Percentiles rank a stretch among this genome's conserved stretches.
phyloP scores from a whole-genome alignment of 2,329 filamentous ascomycete species.

The Phialophora chinensis region DNA sequence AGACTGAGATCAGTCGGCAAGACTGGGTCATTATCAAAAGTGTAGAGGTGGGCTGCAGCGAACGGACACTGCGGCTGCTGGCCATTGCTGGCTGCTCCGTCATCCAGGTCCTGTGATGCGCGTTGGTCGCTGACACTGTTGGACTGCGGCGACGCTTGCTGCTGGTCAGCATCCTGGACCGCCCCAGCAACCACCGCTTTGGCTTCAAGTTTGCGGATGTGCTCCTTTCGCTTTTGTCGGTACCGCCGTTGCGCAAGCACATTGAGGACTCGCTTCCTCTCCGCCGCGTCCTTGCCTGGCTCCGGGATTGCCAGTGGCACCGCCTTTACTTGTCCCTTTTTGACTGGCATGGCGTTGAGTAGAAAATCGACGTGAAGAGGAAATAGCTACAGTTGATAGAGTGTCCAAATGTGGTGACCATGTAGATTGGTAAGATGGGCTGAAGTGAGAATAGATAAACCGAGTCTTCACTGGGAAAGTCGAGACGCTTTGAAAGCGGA shows the following conservation, averaged over 20 bases:
- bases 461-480: neutral
- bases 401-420: neutral
- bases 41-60: neutral
- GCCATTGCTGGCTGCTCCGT: neutral
- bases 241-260: constrained; percentile 63
- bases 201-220: constrained; percentile 41
- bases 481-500: neutral
- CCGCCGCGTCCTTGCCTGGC: constrained; percentile 58
- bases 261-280: constrained; percentile 61
- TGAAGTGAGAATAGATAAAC: neutral
- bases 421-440: neutral
- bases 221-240: constrained; percentile 42
- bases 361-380: neutral
- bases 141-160: neutral
- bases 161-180: neutral
- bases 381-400: neutral
- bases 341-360: constrained; percentile 1
- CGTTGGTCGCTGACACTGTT: neutral
- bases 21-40: neutral
- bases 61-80: neutral
- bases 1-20: constrained; percentile 7
- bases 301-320: constrained; percentile 52
- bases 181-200: constrained; percentile 22
- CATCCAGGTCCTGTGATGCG: neutral
- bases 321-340: constrained; percentile 25